These are phyloP conservation scores for Persicaria tinctoria DNA, from an alignment of 148 eudicot genomes.

Conservation along the genomic window DNA sequence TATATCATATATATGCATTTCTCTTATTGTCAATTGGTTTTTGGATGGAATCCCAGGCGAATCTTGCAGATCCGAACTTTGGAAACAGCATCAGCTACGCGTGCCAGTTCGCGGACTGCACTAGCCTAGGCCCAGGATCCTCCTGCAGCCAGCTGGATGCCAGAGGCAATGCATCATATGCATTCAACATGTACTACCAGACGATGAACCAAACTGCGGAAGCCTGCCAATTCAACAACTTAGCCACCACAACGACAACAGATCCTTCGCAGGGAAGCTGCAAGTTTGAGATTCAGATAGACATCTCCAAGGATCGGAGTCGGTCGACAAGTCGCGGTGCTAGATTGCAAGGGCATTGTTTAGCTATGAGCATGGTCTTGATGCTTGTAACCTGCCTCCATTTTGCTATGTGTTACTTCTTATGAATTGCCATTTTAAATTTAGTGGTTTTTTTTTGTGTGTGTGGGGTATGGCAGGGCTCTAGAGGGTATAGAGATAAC, in stretches of 20 bases:
- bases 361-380: neutral
- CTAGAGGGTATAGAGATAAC: too few species aligned
- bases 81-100: slow-evolving; percentile 41
- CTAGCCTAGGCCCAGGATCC: slow-evolving; percentile 75
- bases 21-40: too few species aligned
- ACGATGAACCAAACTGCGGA: slow-evolving; percentile 56
- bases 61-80: slow-evolving; percentile 37
- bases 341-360: neutral
- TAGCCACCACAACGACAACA: slow-evolving; percentile 40
- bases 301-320: slow-evolving; percentile 42
- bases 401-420: too few species aligned
- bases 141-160: slow-evolving; percentile 62
- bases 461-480: too few species aligned
- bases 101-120: slow-evolving; percentile 75
- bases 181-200: slow-evolving; percentile 77
- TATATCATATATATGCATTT: too few species aligned
- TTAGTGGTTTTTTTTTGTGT: neutral
- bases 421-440: neutral
- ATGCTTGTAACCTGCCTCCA: neutral
- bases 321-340: slow-evolving; percentile 13
- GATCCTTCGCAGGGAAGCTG: slow-evolving; percentile 66
- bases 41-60: slow-evolving; percentile 56
- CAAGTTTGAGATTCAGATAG: slow-evolving; percentile 63
- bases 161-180: slow-evolving; percentile 60
- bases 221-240: slow-evolving; percentile 47